These are phyloP conservation scores for Populus euphratica DNA, from an alignment of 345 rosid species.

Conservation along the genomic window DNA sequence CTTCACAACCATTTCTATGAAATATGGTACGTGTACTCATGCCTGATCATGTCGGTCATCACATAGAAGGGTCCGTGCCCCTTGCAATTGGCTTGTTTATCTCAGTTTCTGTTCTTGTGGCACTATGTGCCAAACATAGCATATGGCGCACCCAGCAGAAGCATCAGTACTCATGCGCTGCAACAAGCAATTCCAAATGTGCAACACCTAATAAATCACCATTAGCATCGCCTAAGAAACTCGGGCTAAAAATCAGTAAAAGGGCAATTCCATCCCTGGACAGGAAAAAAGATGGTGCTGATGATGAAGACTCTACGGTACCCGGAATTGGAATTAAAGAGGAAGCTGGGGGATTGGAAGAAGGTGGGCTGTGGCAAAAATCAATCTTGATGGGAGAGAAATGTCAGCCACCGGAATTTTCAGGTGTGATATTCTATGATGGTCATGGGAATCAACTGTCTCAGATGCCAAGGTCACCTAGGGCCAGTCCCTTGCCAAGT, in stretches of 20 bases:
- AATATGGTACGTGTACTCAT: slow-evolving; percentile 15
- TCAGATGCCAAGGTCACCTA: slow-evolving; percentile 13
- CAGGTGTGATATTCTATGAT: slow-evolving; percentile 20
- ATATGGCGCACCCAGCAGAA: not conserved
- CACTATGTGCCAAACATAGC: slow-evolving; percentile 24
- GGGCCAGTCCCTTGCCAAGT: slow-evolving; percentile 1
- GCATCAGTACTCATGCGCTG: not conserved
- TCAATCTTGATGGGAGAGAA: slow-evolving; percentile 19
- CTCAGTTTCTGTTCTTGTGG: slow-evolving; percentile 19
- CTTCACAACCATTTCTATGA: not conserved
- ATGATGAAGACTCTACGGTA: not conserved
- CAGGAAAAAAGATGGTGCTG: not conserved
- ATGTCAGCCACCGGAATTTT: slow-evolving; percentile 15
- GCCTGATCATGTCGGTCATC: not conserved
- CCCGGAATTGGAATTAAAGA: not conserved
- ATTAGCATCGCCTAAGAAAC: slow-evolving; percentile 16
- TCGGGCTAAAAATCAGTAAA: not conserved
- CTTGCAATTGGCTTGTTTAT: slow-evolving; percentile 20
- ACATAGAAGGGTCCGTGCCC: not conserved
- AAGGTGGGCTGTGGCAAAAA: slow-evolving; percentile 8
- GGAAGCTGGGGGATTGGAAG: not conserved
- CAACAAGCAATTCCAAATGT: not conserved
- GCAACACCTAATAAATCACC: not conserved
- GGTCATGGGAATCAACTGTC: slow-evolving; percentile 10
- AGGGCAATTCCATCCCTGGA: not conserved